Evolutionary conservation across 352 stramenopile genomes (phyloP).

Genomic region (Pythium aquatile): DNA sequence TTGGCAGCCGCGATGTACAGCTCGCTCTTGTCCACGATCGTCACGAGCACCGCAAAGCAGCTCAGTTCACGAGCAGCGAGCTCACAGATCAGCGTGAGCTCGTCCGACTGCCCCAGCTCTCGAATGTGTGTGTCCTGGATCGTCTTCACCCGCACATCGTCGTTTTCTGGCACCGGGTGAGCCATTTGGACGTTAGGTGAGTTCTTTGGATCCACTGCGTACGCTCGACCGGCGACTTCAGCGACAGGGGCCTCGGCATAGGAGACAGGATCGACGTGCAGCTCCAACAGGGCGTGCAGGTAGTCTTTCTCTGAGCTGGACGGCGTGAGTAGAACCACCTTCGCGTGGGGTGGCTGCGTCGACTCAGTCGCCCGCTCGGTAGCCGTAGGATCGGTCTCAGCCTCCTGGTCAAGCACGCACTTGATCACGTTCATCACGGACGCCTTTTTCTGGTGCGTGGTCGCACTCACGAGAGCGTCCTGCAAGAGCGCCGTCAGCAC

Average conservation of each 20-base stretch:
- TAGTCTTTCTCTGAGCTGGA: conserved; percentile 22
- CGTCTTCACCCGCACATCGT: conserved; percentile 42
- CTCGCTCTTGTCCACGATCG: conserved; percentile 51
- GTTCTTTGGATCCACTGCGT: conserved; percentile 34
- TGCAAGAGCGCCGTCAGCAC: conserved; percentile 43
- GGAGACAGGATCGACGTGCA: conserved; percentile 10
- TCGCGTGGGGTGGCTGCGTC: neutral
- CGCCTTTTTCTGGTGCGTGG: conserved; percentile 34
- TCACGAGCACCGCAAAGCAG: conserved; percentile 59
- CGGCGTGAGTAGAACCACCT: conserved; percentile 6
- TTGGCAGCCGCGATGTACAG: conserved; percentile 51
- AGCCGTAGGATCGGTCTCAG: neutral
- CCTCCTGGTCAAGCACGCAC: conserved; percentile 44
- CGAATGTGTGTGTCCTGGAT: conserved; percentile 48
- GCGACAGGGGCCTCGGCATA: conserved; percentile 27
- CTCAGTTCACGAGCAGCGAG: conserved; percentile 53
- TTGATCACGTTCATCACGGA: conserved; percentile 51
- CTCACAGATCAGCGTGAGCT: conserved; percentile 70
- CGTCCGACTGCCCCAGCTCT: conserved; percentile 48
- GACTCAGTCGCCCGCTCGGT: neutral
- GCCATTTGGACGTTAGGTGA: conserved; percentile 34
- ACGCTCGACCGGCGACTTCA: conserved; percentile 44
- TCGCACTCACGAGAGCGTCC: conserved; percentile 34
- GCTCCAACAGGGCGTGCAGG: conserved; percentile 14
- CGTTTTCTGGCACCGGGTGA: conserved; percentile 40